Percentiles rank a stretch among this genome's conserved stretches.
Evolutionary conservation across 2,329 filamentous ascomycete species (phyloP).

Genomic region (Ploettnerulaceae sp.): DNA sequence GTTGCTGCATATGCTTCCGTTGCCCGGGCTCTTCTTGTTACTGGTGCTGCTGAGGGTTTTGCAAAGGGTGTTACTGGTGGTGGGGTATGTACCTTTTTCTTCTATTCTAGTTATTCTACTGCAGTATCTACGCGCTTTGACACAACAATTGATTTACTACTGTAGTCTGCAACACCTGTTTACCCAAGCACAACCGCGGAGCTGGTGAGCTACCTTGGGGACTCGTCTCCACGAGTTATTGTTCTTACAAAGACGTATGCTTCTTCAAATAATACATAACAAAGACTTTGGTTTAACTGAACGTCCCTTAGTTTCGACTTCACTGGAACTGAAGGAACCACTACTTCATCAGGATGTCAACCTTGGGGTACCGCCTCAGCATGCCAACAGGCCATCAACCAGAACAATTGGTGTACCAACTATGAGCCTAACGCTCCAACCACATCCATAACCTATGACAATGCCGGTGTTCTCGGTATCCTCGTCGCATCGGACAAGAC

Average conservation of each 20-base stretch:
- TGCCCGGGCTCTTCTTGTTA: conserved; percentile 30
- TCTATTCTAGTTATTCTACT: no score
- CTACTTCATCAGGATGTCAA: conserved; percentile 14
- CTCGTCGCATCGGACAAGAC: conserved; percentile 26
- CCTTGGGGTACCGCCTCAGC: conserved; percentile 35
- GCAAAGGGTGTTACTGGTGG: conserved; percentile 52
- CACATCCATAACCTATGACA: conserved; percentile 9
- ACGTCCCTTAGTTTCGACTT: conserved; percentile 50
- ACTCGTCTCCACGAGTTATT: conserved; percentile 51
- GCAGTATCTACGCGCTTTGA: no score
- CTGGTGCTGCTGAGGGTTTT: conserved; percentile 28
- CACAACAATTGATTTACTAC: background rate
- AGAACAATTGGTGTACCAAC: conserved; percentile 33
- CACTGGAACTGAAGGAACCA: conserved; percentile 43
- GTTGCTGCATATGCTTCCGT: conserved; percentile 9
- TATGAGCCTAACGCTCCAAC: conserved; percentile 31
- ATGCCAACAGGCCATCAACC: conserved; percentile 51
- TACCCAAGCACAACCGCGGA: conserved; percentile 50
- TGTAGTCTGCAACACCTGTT: conserved; percentile 41
- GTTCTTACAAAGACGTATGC: conserved; percentile 46
- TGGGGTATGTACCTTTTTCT: conserved; percentile 32
- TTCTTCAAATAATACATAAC: no score
- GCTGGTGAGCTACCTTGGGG: conserved; percentile 54
- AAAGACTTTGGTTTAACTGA: no score
- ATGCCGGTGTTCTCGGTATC: conserved; percentile 3